Evolutionary conservation across 441 rosid genomes (phyloP), one percentile per base, ranked within the genome.

Genomic region (Dalechampia spathulata): DNA sequence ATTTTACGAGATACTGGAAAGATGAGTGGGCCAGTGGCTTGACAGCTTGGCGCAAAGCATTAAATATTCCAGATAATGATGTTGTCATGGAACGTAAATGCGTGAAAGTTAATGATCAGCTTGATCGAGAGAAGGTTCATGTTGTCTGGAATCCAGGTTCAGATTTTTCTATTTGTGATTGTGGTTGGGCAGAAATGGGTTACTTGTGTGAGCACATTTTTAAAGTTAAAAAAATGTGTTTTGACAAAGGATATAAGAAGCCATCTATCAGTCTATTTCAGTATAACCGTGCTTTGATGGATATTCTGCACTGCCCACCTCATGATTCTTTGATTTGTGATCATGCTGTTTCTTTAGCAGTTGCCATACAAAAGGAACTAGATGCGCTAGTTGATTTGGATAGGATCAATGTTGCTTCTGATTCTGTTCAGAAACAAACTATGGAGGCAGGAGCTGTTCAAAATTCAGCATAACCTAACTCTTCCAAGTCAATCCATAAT

Each of bases 21-120:
- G 91, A 88, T 42, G 98, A 86, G 69, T 91, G 96, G 96, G 77
- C 58, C 39, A 84, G 85, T 47, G 96, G 95, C 50, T 80, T 86
- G 61, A 91, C 95, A 49, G 71, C 91, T 45, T 91, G 92, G 89
- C 77, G 81, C 17, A 75, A 74, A 77, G 88, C 96, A 39, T 62
- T 78, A 57, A 79, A 73, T 60, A 82, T 91, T 67, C 87, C 79
- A 14, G 85, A 86, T 59, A 64, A 78, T 47, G 78, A 83, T 72
- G 87, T 84, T 68, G 48, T 61, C 40, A 28, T 77, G 57, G 82
- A 84, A 56, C 79, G 72, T 49, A 72, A 59, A 70, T 63, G 69
- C 65, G 96, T 82, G 26, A 84, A 67, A 70, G 79, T 88, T 55
- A 78, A 58, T 9, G 81, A 86, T 67, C 81, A 73, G 54, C 64